Base-by-base conservation (phyloP, 2,329 filamentous ascomycete species). In the Aspergillus pseudoglaucus region DNA sequence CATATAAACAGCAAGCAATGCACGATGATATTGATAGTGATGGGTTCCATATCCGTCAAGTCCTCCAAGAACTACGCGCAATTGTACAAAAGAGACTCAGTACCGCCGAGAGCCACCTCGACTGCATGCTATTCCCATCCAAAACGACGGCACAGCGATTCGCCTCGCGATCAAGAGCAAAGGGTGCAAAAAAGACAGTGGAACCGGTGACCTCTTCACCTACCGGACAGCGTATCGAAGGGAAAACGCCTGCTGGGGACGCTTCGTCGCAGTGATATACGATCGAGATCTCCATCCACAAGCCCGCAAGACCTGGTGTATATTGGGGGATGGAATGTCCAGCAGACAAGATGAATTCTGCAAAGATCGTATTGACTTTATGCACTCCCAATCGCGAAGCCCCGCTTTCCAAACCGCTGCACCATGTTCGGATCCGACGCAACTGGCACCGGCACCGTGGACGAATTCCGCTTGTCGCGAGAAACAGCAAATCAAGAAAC, bases 1-100 rank as follows among this genome's bases (percentile, higher is more conserved):
- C 14, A 6, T 10, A n/a, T 17, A 12, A 10, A 37, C 10, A 15
- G 3, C 12, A 35, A 35, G 15, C 6, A 35, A 35, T n/a, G n/a
- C 2, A 6, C n/a, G 15, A n/a, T 8, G 33, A 35, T 35, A 17
- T 35, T 35, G 2, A 25, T 40, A 22, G 15, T 17, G 15, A 15
- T 44, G 44, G 48, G 38, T 50, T 50, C 27, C 18, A 37, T 27
- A 44, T 44, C 41, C 44, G 47, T 27, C 17, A 27, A 30, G 40
- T 35, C 7, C 23, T 50, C 6, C 39, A 12, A 30, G 17, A 8
- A 5, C 14, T 35, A 45, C 32, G 35, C 6, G 6, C 6, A 7
- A 47, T 40, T 20, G 12, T 40, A 14, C 17, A 6, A 23, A 23
- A n/a, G 10, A 12, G 38, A 22, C 8, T 40, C 1, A n/a, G 23